phyloP scores from a whole-genome alignment of 2,329 filamentous ascomycete species.

The Fusarium anguioides region DNA sequence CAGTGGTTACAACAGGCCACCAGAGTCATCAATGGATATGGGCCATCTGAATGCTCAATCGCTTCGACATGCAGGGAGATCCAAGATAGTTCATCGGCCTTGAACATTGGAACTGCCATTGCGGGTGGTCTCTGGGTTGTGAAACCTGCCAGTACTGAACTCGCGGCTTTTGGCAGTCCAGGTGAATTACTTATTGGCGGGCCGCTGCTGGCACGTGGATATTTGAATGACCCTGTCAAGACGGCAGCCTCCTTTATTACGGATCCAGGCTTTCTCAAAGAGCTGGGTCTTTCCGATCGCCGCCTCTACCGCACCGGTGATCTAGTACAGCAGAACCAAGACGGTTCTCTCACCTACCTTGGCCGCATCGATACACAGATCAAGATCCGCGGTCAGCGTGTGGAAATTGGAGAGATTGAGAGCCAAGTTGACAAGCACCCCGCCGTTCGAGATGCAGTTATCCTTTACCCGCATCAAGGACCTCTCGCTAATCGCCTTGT shows the following conservation, averaged over 20 bases:
- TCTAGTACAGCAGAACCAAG: neutral
- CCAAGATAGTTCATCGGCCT: neutral
- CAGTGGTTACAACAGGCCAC: constrained; percentile 2
- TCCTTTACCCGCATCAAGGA: neutral
- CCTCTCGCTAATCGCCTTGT: constrained; percentile 3
- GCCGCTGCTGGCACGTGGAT: neutral
- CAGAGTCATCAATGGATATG: constrained; percentile 1
- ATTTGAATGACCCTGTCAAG: constrained; percentile 1
- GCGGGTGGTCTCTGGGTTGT: constrained; percentile 7
- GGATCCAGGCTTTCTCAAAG: neutral
- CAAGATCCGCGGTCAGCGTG: neutral
- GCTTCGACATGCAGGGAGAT: neutral
- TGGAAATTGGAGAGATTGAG: constrained; percentile 4
- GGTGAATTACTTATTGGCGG: constrained; percentile 1
- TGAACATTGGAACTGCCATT: constrained; percentile 1
- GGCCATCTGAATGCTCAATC: constrained; percentile 5
- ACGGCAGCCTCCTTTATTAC: neutral
- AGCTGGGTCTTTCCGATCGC: neutral
- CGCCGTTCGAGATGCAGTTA: neutral
- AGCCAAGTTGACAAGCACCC: neutral
- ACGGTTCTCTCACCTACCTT: constrained; percentile 3
- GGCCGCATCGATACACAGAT: constrained; percentile 4
- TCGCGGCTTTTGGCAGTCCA: neutral
- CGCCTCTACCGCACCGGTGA: constrained; percentile 2
- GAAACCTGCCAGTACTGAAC: neutral